Base-by-base conservation (phyloP, 257 asterid species). In the Nicotiana benthamiana region DNA sequence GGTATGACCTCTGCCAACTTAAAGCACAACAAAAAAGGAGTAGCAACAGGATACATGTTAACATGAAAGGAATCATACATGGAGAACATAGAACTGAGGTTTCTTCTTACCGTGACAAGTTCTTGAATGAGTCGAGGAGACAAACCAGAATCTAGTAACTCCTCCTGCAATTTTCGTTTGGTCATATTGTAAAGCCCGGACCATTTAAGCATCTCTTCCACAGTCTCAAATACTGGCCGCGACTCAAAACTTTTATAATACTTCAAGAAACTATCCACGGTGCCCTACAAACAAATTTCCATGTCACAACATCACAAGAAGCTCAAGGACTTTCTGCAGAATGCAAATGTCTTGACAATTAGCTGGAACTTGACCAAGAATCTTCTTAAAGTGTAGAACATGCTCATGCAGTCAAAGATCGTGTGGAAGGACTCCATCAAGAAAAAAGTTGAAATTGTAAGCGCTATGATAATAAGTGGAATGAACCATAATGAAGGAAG, bases 121-220 rank as follows among this genome's bases (percentile, higher is more conserved):
- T 96, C 99, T 82, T 90, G 87, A 85, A 92, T 87, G 64, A 94
- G 95, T 64, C 83, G 74, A 77, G 92, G 76, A 83, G 97, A 89
- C 79, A 96, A 78, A 54, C 91, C 91, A 81, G 78, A 84, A 80
- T 85, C 91, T 65, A 81, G 83, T 83, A 94, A 84, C 82, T 89
- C 92, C 87, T 90, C 91, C 80, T 87, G 91, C 61, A 96, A 84
- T 3, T 93, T 86, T 43, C 66, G 82, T 1, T 76, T 87, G 2
- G 99, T 94, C 86, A 94, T 86, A 87, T 91, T 83, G 87, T 86
- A 91, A 12, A 96, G 85, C 80, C 95, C 97, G 12, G 99, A 90
- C 99, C 99, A 96, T 86, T 88, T 91, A 59, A 94, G 98, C 99
- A 96, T 94, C 80, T 80, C 93, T 81, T 94, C 98, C 70, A 94